A percentile compares a stretch with the other conserved stretches of the same genome.
Conservation (phyloP, 768 basidiomycete genomes). For the Lentinula detonsa region DNA sequence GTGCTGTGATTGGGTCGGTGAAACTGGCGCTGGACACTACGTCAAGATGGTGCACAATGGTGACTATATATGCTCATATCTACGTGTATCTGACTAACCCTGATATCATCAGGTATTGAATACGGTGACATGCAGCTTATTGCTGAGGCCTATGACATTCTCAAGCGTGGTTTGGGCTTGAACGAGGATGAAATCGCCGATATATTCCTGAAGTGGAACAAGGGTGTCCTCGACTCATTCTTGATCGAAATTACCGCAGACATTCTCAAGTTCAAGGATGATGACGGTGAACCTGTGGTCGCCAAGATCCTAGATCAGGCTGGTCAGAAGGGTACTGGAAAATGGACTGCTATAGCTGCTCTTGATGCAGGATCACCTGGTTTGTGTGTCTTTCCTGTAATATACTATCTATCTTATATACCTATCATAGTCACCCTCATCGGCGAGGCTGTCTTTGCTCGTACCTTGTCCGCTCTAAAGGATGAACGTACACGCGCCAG, state of each 20-base stretch:
- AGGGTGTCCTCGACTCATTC: conserved; percentile 99
- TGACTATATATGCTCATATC: conserved; percentile 23
- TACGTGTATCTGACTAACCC: conserved; percentile 7
- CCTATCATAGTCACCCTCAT: conserved; percentile 81
- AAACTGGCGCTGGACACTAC: conserved; percentile 93
- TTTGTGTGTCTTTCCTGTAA: conserved; percentile 25
- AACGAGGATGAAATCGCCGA: conserved; percentile 85
- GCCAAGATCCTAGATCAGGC: conserved; percentile 93
- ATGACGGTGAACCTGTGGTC: conserved; percentile 88
- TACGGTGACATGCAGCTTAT: conserved; percentile 99
- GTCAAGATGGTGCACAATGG: conserved; percentile 99
- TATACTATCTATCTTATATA: conserved; percentile 2
- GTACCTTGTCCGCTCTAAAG: conserved; percentile 96
- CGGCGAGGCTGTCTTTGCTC: conserved; percentile 98
- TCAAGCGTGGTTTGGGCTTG: conserved; percentile 91
- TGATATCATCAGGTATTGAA: conserved; percentile 75
- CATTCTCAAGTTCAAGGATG: conserved; percentile 95
- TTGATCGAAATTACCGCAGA: conserved; percentile 97
- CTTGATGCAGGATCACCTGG: conserved; percentile 88
- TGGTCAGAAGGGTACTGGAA: conserved; percentile 98
- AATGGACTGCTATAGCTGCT: conserved; percentile 98
- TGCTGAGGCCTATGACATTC: conserved; percentile 97
- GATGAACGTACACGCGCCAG: conserved; percentile 91
- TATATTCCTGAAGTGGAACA: conserved; percentile 96
- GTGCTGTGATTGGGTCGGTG: conserved; percentile 99